A percentile compares a stretch with the other conserved stretches of the same genome.
phyloP scores from a whole-genome alignment of 202 grass and related monocot genomes.

The Setaria viridis region DNA sequence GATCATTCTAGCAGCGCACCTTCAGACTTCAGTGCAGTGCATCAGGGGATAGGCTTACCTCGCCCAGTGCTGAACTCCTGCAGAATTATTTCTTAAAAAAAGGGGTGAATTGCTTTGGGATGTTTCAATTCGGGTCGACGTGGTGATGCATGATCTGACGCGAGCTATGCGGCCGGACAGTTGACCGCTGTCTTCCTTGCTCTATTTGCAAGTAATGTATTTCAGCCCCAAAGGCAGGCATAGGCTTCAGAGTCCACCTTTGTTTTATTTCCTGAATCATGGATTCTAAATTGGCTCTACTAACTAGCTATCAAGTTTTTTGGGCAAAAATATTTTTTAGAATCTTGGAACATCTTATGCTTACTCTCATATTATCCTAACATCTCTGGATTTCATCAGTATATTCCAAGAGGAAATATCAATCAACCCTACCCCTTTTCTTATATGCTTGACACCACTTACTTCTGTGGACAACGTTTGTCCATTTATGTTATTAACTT shows the following conservation, averaged over 20 bases:
- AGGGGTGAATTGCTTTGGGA: not conserved
- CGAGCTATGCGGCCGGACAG: not conserved
- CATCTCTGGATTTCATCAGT: not conserved
- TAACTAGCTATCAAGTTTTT: not conserved
- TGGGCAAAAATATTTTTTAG: not conserved
- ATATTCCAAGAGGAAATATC: no score
- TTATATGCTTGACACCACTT: no score
- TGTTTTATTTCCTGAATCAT: not conserved
- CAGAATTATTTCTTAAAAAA: not conserved
- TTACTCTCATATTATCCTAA: no score
- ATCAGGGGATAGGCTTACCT: constrained; percentile 34
- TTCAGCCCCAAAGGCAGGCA: no score
- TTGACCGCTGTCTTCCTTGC: not conserved
- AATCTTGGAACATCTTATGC: no score
- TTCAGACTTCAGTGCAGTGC: not conserved
- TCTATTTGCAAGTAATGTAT: no score
- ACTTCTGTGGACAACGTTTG: no score
- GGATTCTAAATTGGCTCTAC: not conserved
- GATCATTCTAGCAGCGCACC: not conserved
- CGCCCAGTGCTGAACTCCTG: constrained; percentile 15
- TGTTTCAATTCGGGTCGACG: not conserved
- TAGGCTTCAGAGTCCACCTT: not conserved
- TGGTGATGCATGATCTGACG: not conserved
- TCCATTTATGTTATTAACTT: no score
- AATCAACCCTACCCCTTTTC: no score